Base-by-base conservation (phyloP, 257 asterid genomes). In the Gardenia jasminoides region DNA sequence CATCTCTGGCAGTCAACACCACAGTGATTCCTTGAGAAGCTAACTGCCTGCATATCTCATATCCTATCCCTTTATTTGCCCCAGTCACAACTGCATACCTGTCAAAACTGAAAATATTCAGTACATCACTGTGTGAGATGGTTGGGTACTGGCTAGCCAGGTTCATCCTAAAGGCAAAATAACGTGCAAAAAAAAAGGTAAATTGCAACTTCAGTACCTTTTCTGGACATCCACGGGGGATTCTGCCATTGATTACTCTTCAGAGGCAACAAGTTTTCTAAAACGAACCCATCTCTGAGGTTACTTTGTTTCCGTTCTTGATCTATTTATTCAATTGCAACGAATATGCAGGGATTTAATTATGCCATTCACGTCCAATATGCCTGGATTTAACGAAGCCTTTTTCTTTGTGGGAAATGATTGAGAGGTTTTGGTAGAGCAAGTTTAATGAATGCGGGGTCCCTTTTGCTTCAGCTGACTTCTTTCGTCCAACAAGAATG, bases 31-130 rank as follows among this genome's bases (percentile, higher is more conserved):
- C 93, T 41, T 81, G 64, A 4, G 81, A 77, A 47, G 89, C 93
- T 24, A 90, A 85, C 26, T 85, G 85, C 74, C 80, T 83, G 67
- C 90, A 86, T 0, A 87, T 74, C 70, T 84, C 88, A 70, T 82
- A 82, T 19, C 91, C 91, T 30, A 90, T 85, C 20, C 94, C 92
- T 77, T 82, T 88, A 73, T 88, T 90, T n/a, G 82, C 88, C 9
- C 92, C 92, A 0, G 88, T 85, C 2, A 90, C 83, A 16, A 86
- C 84, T 9, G 92, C 93, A 82, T 79, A 83, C 70, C 88, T 90
- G 56, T 36, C 41, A 36, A 36, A 36, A 36, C 41, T 36, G 41
- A 36, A 36, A 36, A 36, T 36, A 36, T 36, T 36, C 41, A 36
- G 41, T 36, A 36, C 4, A 36, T 36, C 41, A 36, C 41, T 36